A percentile compares a stretch with the other conserved stretches of the same genome.
phyloP scores from a whole-genome alignment of 805 yeast species.

The Yarrowia keelungensis region DNA sequence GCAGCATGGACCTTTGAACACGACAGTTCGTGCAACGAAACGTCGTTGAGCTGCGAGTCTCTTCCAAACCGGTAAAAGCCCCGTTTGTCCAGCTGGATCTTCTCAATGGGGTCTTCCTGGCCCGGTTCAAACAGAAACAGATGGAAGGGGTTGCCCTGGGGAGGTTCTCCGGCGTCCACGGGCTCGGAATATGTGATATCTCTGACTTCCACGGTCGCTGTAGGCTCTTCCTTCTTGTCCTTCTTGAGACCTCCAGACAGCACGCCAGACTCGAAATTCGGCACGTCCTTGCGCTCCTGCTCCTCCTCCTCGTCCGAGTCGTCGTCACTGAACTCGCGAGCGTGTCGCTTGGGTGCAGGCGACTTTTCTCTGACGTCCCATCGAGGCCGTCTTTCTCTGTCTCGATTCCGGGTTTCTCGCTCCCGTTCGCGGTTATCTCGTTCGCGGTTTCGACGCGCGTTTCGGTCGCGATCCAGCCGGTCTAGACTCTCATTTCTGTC shows the following conservation, averaged over 20 bases:
- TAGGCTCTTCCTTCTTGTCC: neutral
- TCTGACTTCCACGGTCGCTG: neutral
- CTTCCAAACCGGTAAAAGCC: conserved; percentile 24
- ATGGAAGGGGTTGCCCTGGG: conserved; percentile 13
- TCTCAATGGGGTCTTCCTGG: conserved; percentile 21
- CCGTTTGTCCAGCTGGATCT: conserved; percentile 9
- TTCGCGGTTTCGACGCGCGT: conserved; percentile 1
- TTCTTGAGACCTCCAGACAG: neutral
- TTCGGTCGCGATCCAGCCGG: conserved; percentile 2
- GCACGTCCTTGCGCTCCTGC: conserved; percentile 1
- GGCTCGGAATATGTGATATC: conserved; percentile 31
- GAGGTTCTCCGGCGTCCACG: conserved; percentile 26
- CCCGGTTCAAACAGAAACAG: conserved; percentile 27
- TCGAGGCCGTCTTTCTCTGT: conserved; percentile 11
- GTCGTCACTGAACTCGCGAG: conserved; percentile 28
- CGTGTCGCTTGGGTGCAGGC: neutral
- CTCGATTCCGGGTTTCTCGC: conserved; percentile 10
- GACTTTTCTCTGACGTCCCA: conserved; percentile 29
- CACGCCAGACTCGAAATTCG: conserved; percentile 19
- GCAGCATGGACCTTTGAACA: conserved; percentile 33
- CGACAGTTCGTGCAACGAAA: conserved; percentile 3
- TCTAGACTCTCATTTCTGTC: neutral
- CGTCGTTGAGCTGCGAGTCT: conserved; percentile 26
- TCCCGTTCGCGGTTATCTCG: conserved; percentile 3
- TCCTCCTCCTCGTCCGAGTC: conserved; percentile 21